phyloP scores from a whole-genome alignment of 2,329 filamentous ascomycete species.

The Aureobasidium melanogenum region DNA sequence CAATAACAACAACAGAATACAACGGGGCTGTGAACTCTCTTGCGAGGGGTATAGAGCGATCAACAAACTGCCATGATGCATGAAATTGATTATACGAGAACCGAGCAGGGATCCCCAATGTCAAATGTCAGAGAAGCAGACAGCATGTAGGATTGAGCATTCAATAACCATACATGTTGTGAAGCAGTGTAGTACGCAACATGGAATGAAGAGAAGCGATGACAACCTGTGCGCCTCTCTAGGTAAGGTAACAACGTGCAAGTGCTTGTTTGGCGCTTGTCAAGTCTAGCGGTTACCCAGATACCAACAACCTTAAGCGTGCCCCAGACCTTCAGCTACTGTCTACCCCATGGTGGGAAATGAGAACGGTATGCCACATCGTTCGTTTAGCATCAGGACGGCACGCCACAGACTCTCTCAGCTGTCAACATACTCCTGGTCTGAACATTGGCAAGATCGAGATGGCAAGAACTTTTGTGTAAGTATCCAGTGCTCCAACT shows the following conservation, averaged over 20 bases:
- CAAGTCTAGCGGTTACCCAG: background rate
- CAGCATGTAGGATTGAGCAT: no score
- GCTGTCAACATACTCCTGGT: background rate
- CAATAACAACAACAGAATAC: slow-evolving; percentile 1
- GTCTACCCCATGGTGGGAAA: background rate
- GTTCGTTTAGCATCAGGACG: background rate
- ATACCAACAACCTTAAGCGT: background rate
- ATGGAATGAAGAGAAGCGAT: no score
- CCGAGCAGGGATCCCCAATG: background rate
- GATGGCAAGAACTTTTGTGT: background rate
- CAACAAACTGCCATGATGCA: background rate
- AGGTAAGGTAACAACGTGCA: background rate
- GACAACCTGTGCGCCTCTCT: background rate
- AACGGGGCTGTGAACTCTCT: background rate
- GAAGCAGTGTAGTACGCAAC: background rate
- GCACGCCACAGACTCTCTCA: background rate
- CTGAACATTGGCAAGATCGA: background rate
- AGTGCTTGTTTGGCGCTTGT: background rate
- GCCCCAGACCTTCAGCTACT: background rate
- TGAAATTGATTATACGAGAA: background rate
- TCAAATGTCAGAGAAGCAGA: background rate
- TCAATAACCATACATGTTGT: background rate
- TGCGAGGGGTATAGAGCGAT: background rate
- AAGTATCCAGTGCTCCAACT: background rate
- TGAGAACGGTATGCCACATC: slow-evolving; percentile 6